A percentile compares a stretch with the other conserved stretches of the same genome.
phyloP scores from a whole-genome alignment of 192 early-diverging fungal genomes.

The Rhizophagus sp. region DNA sequence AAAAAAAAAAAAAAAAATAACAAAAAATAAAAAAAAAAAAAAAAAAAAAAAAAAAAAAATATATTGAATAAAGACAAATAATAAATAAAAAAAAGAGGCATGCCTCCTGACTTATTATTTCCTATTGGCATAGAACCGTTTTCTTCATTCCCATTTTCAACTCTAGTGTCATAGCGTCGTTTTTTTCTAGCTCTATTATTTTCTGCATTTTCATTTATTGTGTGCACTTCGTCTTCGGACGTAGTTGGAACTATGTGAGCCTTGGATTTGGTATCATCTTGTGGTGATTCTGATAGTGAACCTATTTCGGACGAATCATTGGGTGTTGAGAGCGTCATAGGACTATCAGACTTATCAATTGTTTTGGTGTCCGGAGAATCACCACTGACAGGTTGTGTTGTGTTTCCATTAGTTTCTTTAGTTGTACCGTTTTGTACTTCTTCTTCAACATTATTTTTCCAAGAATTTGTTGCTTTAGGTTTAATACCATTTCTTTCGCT shows the following conservation, averaged over 20 bases:
- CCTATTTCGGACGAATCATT: slow-evolving; percentile 19
- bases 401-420: slow-evolving; percentile 8
- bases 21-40: no score
- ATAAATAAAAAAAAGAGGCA: not conserved
- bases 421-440: not conserved
- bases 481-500: slow-evolving; percentile 1
- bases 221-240: slow-evolving; percentile 1
- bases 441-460: not conserved
- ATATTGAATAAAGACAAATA: no score
- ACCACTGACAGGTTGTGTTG: not conserved
- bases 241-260: not conserved
- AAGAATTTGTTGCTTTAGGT: not conserved
- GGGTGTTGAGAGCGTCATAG: not conserved
- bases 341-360: slow-evolving; percentile 1
- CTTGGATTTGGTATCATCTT: slow-evolving; percentile 13
- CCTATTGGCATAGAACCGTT: not conserved
- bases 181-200: not conserved
- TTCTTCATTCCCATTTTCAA: slow-evolving; percentile 2
- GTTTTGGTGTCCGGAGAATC: slow-evolving; percentile 3
- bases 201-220: not conserved
- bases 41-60: not conserved
- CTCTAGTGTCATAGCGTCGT: not conserved
- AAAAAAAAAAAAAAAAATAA: no score
- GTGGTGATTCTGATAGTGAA: slow-evolving; percentile 13
- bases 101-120: slow-evolving; percentile 6